phyloP scores from a whole-genome alignment of 192 early-diverging fungal genomes.

The Umbelopsis sp. region DNA sequence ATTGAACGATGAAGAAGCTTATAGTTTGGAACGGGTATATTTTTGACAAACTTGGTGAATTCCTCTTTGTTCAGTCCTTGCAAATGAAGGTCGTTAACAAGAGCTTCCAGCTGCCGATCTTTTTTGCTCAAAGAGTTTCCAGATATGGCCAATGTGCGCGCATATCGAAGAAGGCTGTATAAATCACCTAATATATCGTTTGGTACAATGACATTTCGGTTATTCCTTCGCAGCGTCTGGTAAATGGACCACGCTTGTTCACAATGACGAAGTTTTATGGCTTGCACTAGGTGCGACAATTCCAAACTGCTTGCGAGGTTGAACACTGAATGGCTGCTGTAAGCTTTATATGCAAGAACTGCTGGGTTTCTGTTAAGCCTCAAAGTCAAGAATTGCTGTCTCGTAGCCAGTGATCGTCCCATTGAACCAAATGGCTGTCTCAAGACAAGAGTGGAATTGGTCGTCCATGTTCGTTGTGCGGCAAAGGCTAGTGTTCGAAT shows the following conservation, averaged over 20 bases:
- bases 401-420: neutral
- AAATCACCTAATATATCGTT: neutral
- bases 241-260: slow-evolving; percentile 13
- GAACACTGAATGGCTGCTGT: slow-evolving; percentile 3
- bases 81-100: neutral
- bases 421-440: neutral
- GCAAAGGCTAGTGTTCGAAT: slow-evolving; percentile 1
- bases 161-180: slow-evolving; percentile 7
- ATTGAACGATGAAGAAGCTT: slow-evolving; percentile 25
- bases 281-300: slow-evolving; percentile 12
- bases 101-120: neutral
- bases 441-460: too few relatives aligned
- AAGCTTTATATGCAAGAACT: neutral
- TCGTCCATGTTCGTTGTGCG: neutral
- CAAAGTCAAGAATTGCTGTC: too few relatives aligned
- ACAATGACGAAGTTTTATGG: neutral
- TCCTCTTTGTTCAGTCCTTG: neutral
- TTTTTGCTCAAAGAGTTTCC: neutral
- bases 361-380: too few relatives aligned
- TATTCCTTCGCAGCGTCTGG: neutral
- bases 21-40: slow-evolving; percentile 24
- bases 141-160: neutral
- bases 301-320: slow-evolving; percentile 18
- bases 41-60: slow-evolving; percentile 11
- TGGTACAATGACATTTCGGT: neutral